Conservation (phyloP, 75 land plant genomes). For the Cupressus sempervirens region DNA sequence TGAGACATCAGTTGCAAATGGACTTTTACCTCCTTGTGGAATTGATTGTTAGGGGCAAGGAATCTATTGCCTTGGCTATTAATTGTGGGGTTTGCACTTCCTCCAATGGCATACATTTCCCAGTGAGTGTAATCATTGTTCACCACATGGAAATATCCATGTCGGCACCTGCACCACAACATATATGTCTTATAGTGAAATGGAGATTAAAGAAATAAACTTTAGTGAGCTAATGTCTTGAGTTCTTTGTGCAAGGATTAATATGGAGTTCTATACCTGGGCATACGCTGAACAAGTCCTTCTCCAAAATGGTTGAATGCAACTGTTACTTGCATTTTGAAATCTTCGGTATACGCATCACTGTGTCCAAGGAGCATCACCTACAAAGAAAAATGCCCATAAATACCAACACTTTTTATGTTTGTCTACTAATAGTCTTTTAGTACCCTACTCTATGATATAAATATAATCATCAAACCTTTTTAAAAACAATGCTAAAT, state of each 20-base stretch:
- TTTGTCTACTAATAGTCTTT: background rate
- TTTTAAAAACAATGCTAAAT: too few relatives aligned
- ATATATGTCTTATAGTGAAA: background rate
- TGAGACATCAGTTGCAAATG: background rate
- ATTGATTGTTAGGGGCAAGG: too few relatives aligned
- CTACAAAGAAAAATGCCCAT: too few relatives aligned
- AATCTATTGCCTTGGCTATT: too few relatives aligned
- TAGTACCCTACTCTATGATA: too few relatives aligned
- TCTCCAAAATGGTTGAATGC: too few relatives aligned
- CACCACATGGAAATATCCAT: conserved; percentile 86
- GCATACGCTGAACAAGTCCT: too few relatives aligned
- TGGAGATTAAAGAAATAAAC: background rate
- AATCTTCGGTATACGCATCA: conserved; percentile 48
- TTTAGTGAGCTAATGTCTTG: background rate
- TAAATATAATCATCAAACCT: background rate
- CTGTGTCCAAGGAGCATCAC: conserved; percentile 67
- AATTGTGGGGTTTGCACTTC: conserved; percentile 84
- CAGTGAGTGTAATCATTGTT: conserved; percentile 90
- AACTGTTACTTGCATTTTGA: conserved; percentile 68
- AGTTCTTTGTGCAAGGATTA: background rate
- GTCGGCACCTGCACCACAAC: conserved; percentile 34
- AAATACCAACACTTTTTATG: background rate
- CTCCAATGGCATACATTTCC: conserved; percentile 97
- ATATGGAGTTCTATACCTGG: too few relatives aligned
- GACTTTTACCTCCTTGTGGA: too few relatives aligned